Percentiles rank a stretch among this genome's conserved stretches.
phyloP scores from a whole-genome alignment of 139 green algal species.

The Chlorella sp. region DNA sequence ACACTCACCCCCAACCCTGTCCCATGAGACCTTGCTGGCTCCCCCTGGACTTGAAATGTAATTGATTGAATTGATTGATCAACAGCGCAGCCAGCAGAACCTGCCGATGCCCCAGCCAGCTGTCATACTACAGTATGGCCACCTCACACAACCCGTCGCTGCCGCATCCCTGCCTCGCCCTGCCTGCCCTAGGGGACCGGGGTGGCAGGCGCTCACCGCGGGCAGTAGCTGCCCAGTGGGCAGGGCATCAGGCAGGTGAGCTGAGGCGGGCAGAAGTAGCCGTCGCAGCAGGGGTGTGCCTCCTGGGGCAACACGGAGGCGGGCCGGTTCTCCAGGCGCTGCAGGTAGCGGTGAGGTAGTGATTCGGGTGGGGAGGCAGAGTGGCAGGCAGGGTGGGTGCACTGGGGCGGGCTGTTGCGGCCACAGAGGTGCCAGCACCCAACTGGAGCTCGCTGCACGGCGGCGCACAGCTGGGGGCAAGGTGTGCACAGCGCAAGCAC shows the following conservation, averaged over 20 bases:
- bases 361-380: background rate
- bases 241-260: constrained; percentile 65
- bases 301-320: background rate
- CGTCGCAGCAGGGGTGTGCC: constrained; percentile 53
- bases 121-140: too few relatives aligned
- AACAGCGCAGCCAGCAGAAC: too few relatives aligned
- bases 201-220: constrained; percentile 8
- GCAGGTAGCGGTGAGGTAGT: background rate
- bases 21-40: too few relatives aligned
- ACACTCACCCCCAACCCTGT: too few relatives aligned
- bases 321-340: background rate
- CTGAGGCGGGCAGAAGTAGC: constrained; percentile 58
- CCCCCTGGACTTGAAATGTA: too few relatives aligned
- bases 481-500: too few relatives aligned
- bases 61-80: too few relatives aligned
- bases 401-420: too few relatives aligned
- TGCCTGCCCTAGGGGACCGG: background rate
- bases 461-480: too few relatives aligned
- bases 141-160: background rate
- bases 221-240: constrained; percentile 55
- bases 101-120: too few relatives aligned
- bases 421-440: background rate
- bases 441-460: too few relatives aligned
- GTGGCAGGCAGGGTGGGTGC: background rate
- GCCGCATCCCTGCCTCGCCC: too few relatives aligned